These are phyloP conservation scores for Diaporthe sp. DNA, from an alignment of 2,329 filamentous ascomycete species.

Conservation along the genomic window DNA sequence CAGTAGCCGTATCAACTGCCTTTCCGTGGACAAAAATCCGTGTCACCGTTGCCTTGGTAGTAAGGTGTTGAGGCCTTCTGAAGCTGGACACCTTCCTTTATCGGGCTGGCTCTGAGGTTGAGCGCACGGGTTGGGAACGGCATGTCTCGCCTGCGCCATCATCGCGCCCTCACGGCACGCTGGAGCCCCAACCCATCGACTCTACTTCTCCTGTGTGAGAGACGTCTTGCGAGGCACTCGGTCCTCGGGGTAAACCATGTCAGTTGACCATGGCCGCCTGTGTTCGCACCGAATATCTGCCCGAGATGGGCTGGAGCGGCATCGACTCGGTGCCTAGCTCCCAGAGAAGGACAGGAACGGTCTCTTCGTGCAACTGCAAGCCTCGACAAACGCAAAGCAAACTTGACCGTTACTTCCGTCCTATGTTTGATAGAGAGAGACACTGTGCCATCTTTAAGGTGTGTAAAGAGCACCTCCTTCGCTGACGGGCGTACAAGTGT, in stretches of 20 bases:
- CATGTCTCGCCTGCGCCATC: neutral
- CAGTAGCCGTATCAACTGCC: constrained; percentile 5
- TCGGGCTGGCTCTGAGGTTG: neutral
- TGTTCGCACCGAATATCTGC: neutral
- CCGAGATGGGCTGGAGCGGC: neutral
- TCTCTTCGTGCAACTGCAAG: neutral
- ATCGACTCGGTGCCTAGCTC: neutral
- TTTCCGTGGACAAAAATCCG: neutral
- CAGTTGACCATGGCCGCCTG: neutral
- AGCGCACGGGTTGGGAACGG: neutral
- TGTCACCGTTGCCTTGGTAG: neutral
- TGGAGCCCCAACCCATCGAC: neutral
- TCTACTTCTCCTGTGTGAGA: neutral
- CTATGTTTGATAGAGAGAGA: neutral
- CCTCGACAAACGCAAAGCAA: neutral
- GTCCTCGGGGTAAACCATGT: neutral
- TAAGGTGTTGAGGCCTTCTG: neutral
- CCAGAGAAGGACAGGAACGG: neutral
- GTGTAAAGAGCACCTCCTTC: neutral
- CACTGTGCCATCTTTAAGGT: neutral
- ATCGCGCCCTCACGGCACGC: too few species aligned
- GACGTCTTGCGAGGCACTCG: neutral
- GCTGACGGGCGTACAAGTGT: neutral
- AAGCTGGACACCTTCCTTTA: neutral
- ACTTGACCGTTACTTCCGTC: neutral